These are phyloP conservation scores for Apiotrichum porosum DNA, from an alignment of 1,284 basidiomycete genomes.

Conservation along the genomic window DNA sequence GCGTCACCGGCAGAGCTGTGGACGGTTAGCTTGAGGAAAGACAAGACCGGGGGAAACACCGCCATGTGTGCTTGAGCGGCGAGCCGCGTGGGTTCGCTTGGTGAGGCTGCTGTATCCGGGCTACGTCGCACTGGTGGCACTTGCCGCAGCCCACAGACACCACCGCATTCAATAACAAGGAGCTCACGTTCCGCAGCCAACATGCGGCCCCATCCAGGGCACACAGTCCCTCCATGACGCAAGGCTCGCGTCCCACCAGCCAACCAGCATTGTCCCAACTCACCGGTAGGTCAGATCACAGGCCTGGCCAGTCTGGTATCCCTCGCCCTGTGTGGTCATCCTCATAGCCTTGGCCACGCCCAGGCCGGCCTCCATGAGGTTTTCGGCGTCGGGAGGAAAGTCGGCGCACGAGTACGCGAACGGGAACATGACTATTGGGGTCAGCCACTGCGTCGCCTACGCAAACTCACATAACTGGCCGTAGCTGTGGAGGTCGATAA, in stretches of 20 bases:
- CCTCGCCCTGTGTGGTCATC: slow-evolving; percentile 55
- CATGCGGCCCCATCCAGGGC: too few relatives aligned
- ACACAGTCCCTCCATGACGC: too few relatives aligned
- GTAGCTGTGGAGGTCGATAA: slow-evolving; percentile 74
- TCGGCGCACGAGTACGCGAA: slow-evolving; percentile 68
- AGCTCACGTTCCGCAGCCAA: too few relatives aligned
- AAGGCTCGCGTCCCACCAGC: too few relatives aligned
- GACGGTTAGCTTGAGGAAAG: slow-evolving; percentile 1
- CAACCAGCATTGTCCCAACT: slow-evolving; percentile 19
- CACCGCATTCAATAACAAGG: too few relatives aligned
- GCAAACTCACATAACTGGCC: slow-evolving; percentile 67
- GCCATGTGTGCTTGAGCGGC: too few relatives aligned
- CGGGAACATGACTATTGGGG: slow-evolving; percentile 56
- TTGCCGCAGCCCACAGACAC: too few relatives aligned
- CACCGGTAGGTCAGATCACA: slow-evolving; percentile 64
- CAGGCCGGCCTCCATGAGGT: slow-evolving; percentile 69
- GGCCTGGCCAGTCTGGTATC: slow-evolving; percentile 59
- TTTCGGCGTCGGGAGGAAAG: slow-evolving; percentile 69
- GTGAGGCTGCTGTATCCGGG: too few relatives aligned
- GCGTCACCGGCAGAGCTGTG: slow-evolving; percentile 59
- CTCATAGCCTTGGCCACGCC: slow-evolving; percentile 64
- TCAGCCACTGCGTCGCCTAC: background rate
- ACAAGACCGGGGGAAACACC: background rate
- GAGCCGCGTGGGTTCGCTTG: too few relatives aligned
- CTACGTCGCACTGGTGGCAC: too few relatives aligned